phyloP scores from a whole-genome alignment of 2,329 filamentous ascomycete species.

The Ceratocystis lukuohia region DNA sequence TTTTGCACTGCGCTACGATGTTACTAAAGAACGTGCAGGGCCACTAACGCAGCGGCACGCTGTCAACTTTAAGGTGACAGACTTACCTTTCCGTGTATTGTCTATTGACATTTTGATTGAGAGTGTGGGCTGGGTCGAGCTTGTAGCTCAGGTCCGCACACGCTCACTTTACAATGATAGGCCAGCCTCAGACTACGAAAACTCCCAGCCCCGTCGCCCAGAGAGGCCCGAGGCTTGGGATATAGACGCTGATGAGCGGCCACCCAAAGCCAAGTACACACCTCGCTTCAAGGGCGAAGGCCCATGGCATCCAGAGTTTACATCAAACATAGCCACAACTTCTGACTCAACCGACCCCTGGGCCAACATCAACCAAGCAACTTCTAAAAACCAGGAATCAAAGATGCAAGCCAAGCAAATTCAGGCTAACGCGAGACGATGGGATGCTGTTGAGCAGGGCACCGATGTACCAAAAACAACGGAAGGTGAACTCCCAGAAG shows the following conservation, averaged over 20 bases:
- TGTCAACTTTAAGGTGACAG: constrained; percentile 48
- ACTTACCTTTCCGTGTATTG: constrained; percentile 66
- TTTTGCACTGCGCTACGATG: constrained; percentile 65
- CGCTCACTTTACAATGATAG: constrained; percentile 31
- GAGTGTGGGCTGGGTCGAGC: constrained; percentile 84
- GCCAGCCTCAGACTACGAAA: constrained; percentile 22
- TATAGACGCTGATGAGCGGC: constrained; percentile 10
- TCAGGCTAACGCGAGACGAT: constrained; percentile 16
- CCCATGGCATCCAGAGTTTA: constrained; percentile 14
- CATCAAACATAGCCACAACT: not conserved
- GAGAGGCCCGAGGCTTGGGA: constrained; percentile 18
- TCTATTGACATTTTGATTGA: constrained; percentile 79
- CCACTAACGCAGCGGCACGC: constrained; percentile 53
- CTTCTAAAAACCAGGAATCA: constrained; percentile 11
- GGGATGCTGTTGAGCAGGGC: constrained; percentile 19
- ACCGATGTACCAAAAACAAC: not conserved
- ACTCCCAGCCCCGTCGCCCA: constrained; percentile 4
- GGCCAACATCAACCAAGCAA: constrained; percentile 20
- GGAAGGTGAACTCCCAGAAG: not conserved
- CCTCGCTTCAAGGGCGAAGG: constrained; percentile 9
- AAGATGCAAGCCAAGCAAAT: constrained; percentile 14
- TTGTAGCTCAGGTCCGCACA: constrained; percentile 66
- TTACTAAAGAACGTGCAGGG: constrained; percentile 66
- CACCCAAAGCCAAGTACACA: constrained; percentile 17
- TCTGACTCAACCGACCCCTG: constrained; percentile 18